A percentile compares a stretch with the other conserved stretches of the same genome.
These are phyloP conservation scores for Colletotrichum shisoi DNA, from an alignment of 2,329 filamentous ascomycete species.

Conservation along the genomic window DNA sequence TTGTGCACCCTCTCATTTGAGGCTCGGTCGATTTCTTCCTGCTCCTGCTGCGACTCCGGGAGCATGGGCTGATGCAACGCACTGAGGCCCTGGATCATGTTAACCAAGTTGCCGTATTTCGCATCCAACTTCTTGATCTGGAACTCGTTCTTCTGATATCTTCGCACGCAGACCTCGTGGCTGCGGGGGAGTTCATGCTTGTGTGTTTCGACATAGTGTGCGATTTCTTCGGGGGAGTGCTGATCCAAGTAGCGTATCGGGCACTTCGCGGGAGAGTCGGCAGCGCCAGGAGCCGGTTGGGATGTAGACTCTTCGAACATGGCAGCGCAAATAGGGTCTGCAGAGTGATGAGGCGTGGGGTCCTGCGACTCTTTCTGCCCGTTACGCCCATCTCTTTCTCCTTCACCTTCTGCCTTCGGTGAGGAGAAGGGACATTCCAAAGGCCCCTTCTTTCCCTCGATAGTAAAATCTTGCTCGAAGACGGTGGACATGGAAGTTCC, in stretches of 20 bases:
- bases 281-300: slow-evolving; percentile 59
- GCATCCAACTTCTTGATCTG: slow-evolving; percentile 88
- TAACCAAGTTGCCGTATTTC: slow-evolving; percentile 91
- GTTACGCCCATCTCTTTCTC: slow-evolving; percentile 14
- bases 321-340: slow-evolving; percentile 70
- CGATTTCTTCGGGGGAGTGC: slow-evolving; percentile 91
- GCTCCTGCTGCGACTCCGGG: slow-evolving; percentile 65
- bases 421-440: slow-evolving; percentile 81
- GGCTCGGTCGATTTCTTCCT: slow-evolving; percentile 56
- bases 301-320: slow-evolving; percentile 68
- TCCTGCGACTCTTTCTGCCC: slow-evolving; percentile 44
- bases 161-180: slow-evolving; percentile 88
- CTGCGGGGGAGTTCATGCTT: slow-evolving; percentile 94
- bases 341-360: slow-evolving; percentile 57
- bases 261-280: slow-evolving; percentile 71
- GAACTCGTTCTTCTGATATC: slow-evolving; percentile 86
- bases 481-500: slow-evolving; percentile 68
- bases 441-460: slow-evolving; percentile 79
- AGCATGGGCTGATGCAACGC: slow-evolving; percentile 89
- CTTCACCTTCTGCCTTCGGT: slow-evolving; percentile 41
- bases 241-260: slow-evolving; percentile 93
- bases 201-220: slow-evolving; percentile 91
- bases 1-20: slow-evolving; percentile 79
- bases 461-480: slow-evolving; percentile 90
- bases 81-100: slow-evolving; percentile 91